These are phyloP conservation scores for Penicillium crystallinum DNA, from an alignment of 495 filamentous ascomycete species.

Conservation along the genomic window DNA sequence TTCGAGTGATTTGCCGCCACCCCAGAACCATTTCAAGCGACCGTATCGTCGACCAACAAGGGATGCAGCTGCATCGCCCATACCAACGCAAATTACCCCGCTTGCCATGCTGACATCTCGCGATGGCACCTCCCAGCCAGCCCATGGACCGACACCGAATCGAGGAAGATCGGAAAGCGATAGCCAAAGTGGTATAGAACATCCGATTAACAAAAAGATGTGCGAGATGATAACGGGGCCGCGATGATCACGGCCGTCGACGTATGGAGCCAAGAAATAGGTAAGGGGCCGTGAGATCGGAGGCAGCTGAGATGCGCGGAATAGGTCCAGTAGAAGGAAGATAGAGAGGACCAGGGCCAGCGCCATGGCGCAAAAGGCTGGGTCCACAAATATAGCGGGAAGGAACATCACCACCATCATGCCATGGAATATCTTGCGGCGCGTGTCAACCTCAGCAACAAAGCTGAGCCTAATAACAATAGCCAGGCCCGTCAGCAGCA, in stretches of 20 bases:
- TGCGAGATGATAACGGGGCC: slow-evolving; percentile 93
- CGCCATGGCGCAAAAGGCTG: slow-evolving; percentile 72
- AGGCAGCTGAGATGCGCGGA: slow-evolving; percentile 85
- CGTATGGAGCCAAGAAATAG: slow-evolving; percentile 82
- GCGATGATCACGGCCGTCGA: slow-evolving; percentile 87
- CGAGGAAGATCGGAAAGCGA: slow-evolving; percentile 64
- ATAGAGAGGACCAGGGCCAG: slow-evolving; percentile 67
- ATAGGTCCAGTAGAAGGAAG: slow-evolving; percentile 83
- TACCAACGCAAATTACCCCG: slow-evolving; percentile 87
- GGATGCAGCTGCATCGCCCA: slow-evolving; percentile 94
- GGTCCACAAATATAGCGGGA: slow-evolving; percentile 79
- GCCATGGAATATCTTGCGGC: slow-evolving; percentile 97
- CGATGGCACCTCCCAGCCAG: slow-evolving; percentile 64
- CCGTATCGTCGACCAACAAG: slow-evolving; percentile 86
- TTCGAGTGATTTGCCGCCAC: slow-evolving; percentile 91
- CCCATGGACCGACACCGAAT: slow-evolving; percentile 45
- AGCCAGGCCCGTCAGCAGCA: slow-evolving; percentile 65
- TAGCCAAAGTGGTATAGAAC: slow-evolving; percentile 91
- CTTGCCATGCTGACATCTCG: slow-evolving; percentile 82
- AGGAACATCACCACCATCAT: slow-evolving; percentile 97
- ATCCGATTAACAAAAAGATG: slow-evolving; percentile 95
- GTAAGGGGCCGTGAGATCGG: slow-evolving; percentile 80
- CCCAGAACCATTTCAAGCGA: slow-evolving; percentile 89
- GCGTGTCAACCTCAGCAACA: slow-evolving; percentile 81
- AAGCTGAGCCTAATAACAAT: slow-evolving; percentile 68